Evolutionary conservation across 768 basidiomycete species (phyloP), one percentile per base, ranked within the genome.

Genomic region (Mycena chlorophos): DNA sequence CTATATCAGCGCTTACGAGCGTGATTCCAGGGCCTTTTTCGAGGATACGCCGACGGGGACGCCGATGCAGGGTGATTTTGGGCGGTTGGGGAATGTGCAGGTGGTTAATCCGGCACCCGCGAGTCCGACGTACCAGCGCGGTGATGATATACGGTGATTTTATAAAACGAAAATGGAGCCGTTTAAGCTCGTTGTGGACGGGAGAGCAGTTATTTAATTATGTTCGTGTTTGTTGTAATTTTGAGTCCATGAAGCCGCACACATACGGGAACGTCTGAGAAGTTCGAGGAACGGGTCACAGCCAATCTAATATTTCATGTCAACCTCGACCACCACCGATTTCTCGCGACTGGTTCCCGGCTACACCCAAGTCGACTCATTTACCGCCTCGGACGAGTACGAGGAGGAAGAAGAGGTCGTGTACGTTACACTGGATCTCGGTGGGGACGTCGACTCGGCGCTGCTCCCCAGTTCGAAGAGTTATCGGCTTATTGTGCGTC

Each of bases 401-500:
- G 79, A 87, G 56, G 71, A 78, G 19, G 76, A 78, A 20, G 79
- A 81, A 56, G 83, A 83, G 54, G 84, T 84, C 54, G 69, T 86
- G 3, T 91, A 90, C 62, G 81, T 90, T 13, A 89, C 88, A 0
- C 75, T 93, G 19, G 91, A 92, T 66, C 73, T 93, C 1, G 88
- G 87, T 1, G 88, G 87, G 26, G 72, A 69, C 52, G 78, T 87
- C 29, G 88, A 92, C 62, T 88, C 89, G 2, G 85, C 86, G 0
- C 79, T 92, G 25, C 77, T 93, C 5, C 86, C 89, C 2, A 90
- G 82, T 63, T 83, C 84, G 0, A 79, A 84, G 0, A 74, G 82
- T 1, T 91, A 87, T 66, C 81, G 86, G 42, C 73, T 91, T n/a
- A 87, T 91, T 51, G 90, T 90, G 67, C 70, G 89, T 74, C 23